These are phyloP conservation scores for Narthecium ossifragum DNA, from an alignment of 106 monocot genomes.

Conservation along the genomic window DNA sequence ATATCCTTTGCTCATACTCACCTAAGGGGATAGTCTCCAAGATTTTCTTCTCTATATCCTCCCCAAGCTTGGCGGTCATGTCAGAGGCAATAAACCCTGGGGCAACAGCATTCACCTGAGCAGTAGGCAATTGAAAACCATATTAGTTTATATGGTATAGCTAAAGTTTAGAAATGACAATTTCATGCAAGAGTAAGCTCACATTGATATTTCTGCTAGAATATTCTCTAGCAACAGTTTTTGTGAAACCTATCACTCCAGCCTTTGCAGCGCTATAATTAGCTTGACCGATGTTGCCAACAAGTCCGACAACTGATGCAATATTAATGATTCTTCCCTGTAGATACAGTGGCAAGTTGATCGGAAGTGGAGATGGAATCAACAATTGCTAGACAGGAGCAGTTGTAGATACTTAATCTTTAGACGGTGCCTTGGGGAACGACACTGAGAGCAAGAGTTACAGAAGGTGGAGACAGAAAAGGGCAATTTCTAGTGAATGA, in stretches of 20 bases:
- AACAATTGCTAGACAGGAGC: too few species aligned
- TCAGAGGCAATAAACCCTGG: conserved; percentile 90
- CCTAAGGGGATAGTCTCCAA: conserved; percentile 64
- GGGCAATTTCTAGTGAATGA: too few species aligned
- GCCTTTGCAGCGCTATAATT: conserved; percentile 94
- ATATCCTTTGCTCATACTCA: too few species aligned
- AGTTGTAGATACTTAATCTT: too few species aligned
- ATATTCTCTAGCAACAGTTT: conserved; percentile 78
- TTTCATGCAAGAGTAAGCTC: conserved; percentile 9
- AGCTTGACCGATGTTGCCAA: conserved; percentile 79
- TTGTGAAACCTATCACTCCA: conserved; percentile 83
- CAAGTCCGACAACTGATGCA: conserved; percentile 81
- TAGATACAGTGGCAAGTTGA: conserved; percentile 1
- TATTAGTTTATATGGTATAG: background rate
- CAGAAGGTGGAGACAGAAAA: too few species aligned
- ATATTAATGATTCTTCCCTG: conserved; percentile 89
- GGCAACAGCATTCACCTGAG: conserved; percentile 85
- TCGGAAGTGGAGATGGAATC: too few species aligned
- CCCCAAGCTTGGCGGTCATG: conserved; percentile 73
- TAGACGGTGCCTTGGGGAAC: too few species aligned
- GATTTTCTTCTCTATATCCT: conserved; percentile 66
- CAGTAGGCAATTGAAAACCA: background rate
- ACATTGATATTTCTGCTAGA: conserved; percentile 89
- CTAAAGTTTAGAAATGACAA: background rate
- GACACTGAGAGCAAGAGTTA: too few species aligned